Evolutionary conservation across 257 asterid genomes (phyloP).

Genomic region (Perilla frutescens): DNA sequence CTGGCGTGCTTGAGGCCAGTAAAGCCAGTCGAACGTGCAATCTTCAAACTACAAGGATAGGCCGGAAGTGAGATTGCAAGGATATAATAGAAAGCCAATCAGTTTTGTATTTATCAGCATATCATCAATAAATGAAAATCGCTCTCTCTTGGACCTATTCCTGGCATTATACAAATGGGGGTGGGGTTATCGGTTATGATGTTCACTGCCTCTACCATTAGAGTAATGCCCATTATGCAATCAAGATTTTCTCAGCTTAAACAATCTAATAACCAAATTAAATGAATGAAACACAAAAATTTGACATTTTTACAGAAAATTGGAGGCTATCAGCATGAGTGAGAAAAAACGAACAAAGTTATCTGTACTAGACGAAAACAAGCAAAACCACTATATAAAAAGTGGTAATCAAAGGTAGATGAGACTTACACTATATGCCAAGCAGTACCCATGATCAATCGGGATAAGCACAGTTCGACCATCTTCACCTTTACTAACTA

Average conservation of each 20-base stretch:
- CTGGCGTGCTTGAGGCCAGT: conserved; percentile 90
- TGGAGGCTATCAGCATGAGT: conserved; percentile 10
- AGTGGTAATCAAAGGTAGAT: conserved; percentile 5
- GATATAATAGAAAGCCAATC: neutral
- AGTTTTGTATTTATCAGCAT: neutral
- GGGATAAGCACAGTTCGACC: conserved; percentile 75
- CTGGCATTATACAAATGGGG: too few species aligned
- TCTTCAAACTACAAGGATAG: conserved; percentile 61
- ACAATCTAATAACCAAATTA: neutral
- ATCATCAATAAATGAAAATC: neutral
- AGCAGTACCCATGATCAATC: conserved; percentile 96
- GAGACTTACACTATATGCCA: conserved; percentile 85
- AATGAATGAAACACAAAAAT: neutral
- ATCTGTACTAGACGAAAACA: neutral
- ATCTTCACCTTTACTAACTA: conserved; percentile 69
- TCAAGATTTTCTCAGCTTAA: too few species aligned
- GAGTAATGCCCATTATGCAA: too few species aligned
- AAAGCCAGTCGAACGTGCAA: conserved; percentile 92
- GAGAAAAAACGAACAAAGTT: conserved; percentile 15
- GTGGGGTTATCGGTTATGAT: too few species aligned
- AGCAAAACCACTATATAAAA: conserved; percentile 6
- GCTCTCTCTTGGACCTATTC: neutral
- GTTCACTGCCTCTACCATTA: too few species aligned
- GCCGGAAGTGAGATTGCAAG: neutral
- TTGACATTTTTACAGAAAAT: neutral